A percentile compares a stretch with the other conserved stretches of the same genome.
phyloP scores from a whole-genome alignment of 768 basidiomycete genomes.

The Pleurotus citrinopileatus region DNA sequence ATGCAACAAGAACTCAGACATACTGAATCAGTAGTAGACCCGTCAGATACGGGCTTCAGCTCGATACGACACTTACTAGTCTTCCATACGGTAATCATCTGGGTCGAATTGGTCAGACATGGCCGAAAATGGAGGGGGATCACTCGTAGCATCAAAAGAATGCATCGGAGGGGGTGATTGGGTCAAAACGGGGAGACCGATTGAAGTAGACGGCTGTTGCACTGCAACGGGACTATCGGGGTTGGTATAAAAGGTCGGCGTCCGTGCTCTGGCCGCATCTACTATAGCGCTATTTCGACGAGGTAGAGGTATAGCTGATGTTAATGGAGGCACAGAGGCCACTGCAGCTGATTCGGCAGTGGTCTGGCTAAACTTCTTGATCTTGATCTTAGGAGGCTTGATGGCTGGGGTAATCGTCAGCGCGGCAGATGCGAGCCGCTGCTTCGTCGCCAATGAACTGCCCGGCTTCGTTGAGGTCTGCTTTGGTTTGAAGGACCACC shows the following conservation, averaged over 20 bases:
- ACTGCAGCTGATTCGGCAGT: conserved; percentile 7
- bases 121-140: no score
- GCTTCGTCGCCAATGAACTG: conserved; percentile 48
- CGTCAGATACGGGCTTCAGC: background rate
- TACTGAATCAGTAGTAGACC: background rate
- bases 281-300: background rate
- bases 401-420: conserved; percentile 29
- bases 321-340: background rate
- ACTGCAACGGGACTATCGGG: background rate
- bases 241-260: background rate
- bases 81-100: background rate
- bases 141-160: no score
- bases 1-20: conserved; percentile 8
- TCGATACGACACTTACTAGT: background rate
- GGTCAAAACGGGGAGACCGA: background rate
- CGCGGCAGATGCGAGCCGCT: conserved; percentile 41
- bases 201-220: background rate
- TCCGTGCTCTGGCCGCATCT: background rate
- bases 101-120: background rate
- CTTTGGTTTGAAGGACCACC: conserved; percentile 20
- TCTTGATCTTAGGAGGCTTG: conserved; percentile 25
- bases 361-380: conserved; percentile 37
- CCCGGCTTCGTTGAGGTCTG: conserved; percentile 17
- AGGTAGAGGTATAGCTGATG: background rate
- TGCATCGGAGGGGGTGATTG: background rate